A percentile compares a stretch with the other conserved stretches of the same genome.
These are phyloP conservation scores for Acidiella bohemica DNA, from an alignment of 495 filamentous ascomycete genomes.

Conservation along the genomic window DNA sequence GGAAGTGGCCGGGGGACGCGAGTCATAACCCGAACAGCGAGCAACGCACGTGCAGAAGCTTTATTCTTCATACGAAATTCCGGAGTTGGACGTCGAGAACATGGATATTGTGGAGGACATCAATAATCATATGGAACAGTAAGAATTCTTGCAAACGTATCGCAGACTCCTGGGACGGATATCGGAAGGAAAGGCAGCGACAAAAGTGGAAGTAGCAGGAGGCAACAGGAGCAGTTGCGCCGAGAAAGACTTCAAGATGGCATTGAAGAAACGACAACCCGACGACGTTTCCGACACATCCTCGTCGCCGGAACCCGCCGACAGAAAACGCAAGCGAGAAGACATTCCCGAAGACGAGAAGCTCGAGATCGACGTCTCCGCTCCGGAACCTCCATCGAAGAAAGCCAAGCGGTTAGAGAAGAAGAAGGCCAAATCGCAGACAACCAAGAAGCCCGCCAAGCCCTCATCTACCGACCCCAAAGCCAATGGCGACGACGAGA, in stretches of 20 bases:
- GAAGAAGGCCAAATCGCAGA: conserved; percentile 14
- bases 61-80: background rate
- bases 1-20: background rate
- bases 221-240: too few species aligned
- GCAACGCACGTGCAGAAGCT: background rate
- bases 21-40: background rate
- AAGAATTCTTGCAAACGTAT: too few species aligned
- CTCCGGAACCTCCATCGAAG: conserved; percentile 87
- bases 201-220: too few species aligned
- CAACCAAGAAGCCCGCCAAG: conserved; percentile 4
- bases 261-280: background rate
- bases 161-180: too few species aligned
- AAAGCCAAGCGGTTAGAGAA: conserved; percentile 38
- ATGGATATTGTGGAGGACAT: too few species aligned
- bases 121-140: too few species aligned
- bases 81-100: background rate
- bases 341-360: conserved; percentile 33
- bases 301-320: background rate
- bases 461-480: background rate
- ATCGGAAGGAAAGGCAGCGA: too few species aligned
- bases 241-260: too few species aligned
- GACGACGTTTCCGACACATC: too few species aligned
- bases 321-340: conserved; percentile 28
- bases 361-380: conserved; percentile 75
- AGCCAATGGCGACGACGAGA: conserved; percentile 3